phyloP scores from a whole-genome alignment of 345 rosid species.

The Psidium guajava region DNA sequence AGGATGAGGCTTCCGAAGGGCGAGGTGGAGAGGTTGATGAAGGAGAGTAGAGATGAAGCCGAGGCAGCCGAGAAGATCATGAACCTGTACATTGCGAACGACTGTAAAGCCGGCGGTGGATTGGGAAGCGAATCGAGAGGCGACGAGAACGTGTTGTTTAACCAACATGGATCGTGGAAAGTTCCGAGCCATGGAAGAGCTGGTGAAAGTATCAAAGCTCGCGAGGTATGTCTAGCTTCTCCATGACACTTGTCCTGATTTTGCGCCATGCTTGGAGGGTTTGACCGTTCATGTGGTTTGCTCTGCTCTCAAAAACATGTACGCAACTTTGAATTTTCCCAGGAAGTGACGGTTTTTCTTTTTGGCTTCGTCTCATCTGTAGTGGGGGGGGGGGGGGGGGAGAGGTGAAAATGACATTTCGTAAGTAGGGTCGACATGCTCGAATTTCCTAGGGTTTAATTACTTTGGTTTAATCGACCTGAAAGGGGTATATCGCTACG shows the following conservation, averaged over 20 bases:
- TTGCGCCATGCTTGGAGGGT: not conserved
- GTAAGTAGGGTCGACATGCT: not conserved
- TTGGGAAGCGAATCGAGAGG: not conserved
- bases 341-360: not conserved
- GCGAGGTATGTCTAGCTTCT: constrained; percentile 31
- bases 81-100: constrained; percentile 34
- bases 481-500: not conserved
- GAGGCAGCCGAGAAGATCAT: constrained; percentile 64
- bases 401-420: not conserved
- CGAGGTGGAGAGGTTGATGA: constrained; percentile 56
- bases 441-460: not conserved
- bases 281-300: not conserved
- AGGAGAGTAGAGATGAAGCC: constrained; percentile 41
- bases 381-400: too few species aligned
- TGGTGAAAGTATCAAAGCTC: constrained; percentile 23
- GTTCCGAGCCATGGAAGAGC: constrained; percentile 10
- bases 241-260: constrained; percentile 5
- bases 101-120: not conserved
- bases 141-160: not conserved
- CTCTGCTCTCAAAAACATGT: not conserved
- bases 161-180: constrained; percentile 3
- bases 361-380: not conserved
- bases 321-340: not conserved
- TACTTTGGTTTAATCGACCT: not conserved
- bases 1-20: constrained; percentile 58